Conservation (phyloP, 1,139 yeast species). For the Pichia sp. region DNA sequence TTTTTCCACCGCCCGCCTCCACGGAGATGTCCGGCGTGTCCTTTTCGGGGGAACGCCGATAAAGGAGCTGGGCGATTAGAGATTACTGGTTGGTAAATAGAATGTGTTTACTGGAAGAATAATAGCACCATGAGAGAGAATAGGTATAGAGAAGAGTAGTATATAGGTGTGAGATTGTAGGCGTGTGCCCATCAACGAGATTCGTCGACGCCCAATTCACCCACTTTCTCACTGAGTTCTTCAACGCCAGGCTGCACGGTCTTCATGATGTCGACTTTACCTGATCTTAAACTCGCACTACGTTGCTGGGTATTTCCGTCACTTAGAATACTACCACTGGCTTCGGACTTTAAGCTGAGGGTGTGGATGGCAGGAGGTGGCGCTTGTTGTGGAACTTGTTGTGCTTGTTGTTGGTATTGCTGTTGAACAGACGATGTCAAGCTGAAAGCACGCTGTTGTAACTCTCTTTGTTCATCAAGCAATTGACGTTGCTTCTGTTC, state of each 20-base stretch:
- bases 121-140: background rate
- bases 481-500: constrained; percentile 21
- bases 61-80: too few relatives aligned
- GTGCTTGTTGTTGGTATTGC: background rate
- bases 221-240: constrained; percentile 23
- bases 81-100: background rate
- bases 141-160: too few relatives aligned
- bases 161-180: too few relatives aligned
- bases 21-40: too few relatives aligned
- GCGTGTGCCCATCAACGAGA: background rate
- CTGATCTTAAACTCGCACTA: constrained; percentile 2
- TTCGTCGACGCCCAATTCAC: constrained; percentile 22
- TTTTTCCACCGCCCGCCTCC: too few relatives aligned
- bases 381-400: background rate
- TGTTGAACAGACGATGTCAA: constrained; percentile 19
- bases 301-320: constrained; percentile 2
- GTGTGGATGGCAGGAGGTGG: constrained; percentile 7
- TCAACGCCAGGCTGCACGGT: constrained; percentile 9
- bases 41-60: too few relatives aligned
- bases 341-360: constrained; percentile 12
- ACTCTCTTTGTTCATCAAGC: constrained; percentile 19
- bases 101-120: background rate
- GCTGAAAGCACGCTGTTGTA: constrained; percentile 21
- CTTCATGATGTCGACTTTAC: constrained; percentile 3
- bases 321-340: constrained; percentile 1